Evolutionary conservation across 192 early-diverging fungal species (phyloP).

Genomic region (Backusella tarrabulga): DNA sequence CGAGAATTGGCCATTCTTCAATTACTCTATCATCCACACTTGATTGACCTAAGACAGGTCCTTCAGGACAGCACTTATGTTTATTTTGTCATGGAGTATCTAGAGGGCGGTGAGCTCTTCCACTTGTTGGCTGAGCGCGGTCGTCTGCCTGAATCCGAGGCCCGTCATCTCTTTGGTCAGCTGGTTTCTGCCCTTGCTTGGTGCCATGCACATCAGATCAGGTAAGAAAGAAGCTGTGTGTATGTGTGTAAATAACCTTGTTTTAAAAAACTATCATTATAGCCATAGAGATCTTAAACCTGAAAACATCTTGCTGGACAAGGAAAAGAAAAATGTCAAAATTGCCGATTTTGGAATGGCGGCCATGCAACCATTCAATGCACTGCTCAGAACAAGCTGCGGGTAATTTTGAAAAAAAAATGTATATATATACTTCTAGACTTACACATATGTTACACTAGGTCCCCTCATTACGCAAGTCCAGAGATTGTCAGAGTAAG

Average conservation of each 20-base stretch:
- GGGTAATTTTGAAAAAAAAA: constrained; percentile 38
- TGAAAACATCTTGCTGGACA: constrained; percentile 55
- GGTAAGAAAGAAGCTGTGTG: constrained; percentile 7
- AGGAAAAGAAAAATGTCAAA: constrained; percentile 50
- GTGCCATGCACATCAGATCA: constrained; percentile 38
- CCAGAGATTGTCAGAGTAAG: constrained; percentile 34
- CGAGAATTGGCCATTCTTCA: constrained; percentile 35
- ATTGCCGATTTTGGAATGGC: constrained; percentile 68
- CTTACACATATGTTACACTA: constrained; percentile 30
- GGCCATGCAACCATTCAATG: constrained; percentile 43
- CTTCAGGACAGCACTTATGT: constrained; percentile 29
- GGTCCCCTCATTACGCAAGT: constrained; percentile 36
- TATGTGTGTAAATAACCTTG: not conserved
- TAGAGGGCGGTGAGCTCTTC: constrained; percentile 34
- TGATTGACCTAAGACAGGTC: constrained; percentile 26
- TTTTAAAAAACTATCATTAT: not conserved
- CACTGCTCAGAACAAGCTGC: constrained; percentile 55
- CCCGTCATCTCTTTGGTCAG: constrained; percentile 69
- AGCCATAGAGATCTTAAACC: constrained; percentile 79
- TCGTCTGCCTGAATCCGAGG: constrained; percentile 52
- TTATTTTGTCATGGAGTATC: constrained; percentile 37
- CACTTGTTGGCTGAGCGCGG: constrained; percentile 23
- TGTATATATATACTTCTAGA: constrained; percentile 38
- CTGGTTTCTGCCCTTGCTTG: constrained; percentile 61
- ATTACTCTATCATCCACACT: constrained; percentile 26